Base-by-base conservation (phyloP, 495 filamentous ascomycete genomes). In the Wilcoxina mikolae region DNA sequence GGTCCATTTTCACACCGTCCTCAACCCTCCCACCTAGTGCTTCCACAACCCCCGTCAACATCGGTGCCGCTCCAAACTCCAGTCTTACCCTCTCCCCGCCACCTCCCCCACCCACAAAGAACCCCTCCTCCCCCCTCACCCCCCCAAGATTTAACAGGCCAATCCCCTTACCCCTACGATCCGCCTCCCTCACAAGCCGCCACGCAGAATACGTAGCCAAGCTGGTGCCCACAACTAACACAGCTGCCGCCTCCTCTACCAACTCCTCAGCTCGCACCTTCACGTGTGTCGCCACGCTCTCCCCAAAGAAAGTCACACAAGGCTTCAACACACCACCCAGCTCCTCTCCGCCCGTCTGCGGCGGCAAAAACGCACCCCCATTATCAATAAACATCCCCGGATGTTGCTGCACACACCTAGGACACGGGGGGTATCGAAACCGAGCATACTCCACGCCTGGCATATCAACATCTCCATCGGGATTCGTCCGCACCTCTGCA, bases 171-270 rank as follows among this genome's bases (percentile, higher is more conserved):
- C 81, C 83, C 58, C 76, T 72, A 58, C 87, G 82, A 55, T 82
- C 82, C 7, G 90, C 90, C 54, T 80, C 71, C 73, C 85, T 89
- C 5, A 82, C 87, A 33, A 98, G 65, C 56, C 90, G 74, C 86
- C 87, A 98, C 1, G 91, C 91, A 4, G 87, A 94, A 67, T 89
- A 95, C 0, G 91, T 95, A 7, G 91, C 91, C 45, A 98, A 72
- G 60, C 85, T 93, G 38, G 82, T 95, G 7, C 88, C 91, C 12
- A 95, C 65, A 15, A 96, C 76, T 26, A 98, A 72, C 22, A 98
- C 66, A 27, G 76, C 72, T 15, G 77, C 78, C 7, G 89, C 81
- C 48, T 76, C 74, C 58, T 94, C 83, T 35, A 98, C 78, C 5
- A 80, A 83, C 17, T 78, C 71, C 62, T 95, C 87, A 1, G 88